Conservation (phyloP, 257 asterid species). For the Nicotiana tomentosiformis region DNA sequence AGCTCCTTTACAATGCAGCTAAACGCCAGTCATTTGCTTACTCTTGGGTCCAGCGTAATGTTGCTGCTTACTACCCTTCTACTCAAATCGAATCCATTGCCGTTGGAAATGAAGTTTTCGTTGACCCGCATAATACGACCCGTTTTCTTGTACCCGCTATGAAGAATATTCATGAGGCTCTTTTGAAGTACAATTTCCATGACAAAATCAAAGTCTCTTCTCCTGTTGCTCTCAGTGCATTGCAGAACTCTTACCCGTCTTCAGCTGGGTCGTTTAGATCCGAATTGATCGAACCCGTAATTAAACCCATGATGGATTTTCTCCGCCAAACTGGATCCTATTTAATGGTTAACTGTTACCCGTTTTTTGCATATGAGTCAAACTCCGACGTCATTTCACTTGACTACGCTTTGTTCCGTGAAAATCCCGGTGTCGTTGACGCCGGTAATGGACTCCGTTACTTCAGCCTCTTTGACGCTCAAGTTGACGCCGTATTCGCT, state of each 20-base stretch:
- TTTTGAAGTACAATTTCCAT: constrained; percentile 47
- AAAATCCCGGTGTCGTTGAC: constrained; percentile 73
- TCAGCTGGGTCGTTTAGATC: constrained; percentile 75
- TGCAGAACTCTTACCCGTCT: constrained; percentile 82
- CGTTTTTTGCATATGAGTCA: constrained; percentile 78
- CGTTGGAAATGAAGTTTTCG: constrained; percentile 92
- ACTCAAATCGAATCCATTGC: constrained; percentile 78
- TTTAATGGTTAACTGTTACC: constrained; percentile 80
- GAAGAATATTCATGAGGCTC: constrained; percentile 60
- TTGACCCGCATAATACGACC: constrained; percentile 67
- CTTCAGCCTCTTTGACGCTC: constrained; percentile 79
- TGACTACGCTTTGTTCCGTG: constrained; percentile 75
- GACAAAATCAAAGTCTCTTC: constrained; percentile 57
- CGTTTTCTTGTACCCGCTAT: constrained; percentile 63
- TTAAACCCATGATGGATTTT: constrained; percentile 75
- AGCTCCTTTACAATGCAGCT: constrained; percentile 62
- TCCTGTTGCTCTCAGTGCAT: constrained; percentile 72
- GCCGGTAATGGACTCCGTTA: constrained; percentile 63
- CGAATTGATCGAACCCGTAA: constrained; percentile 50
- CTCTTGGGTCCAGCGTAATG: constrained; percentile 56
- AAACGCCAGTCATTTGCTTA: constrained; percentile 60
- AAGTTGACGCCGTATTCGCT: constrained; percentile 80
- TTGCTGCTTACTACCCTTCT: constrained; percentile 58
- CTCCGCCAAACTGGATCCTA: constrained; percentile 65
- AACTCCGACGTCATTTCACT: constrained; percentile 71